Conservation (phyloP, 495 filamentous ascomycete species). For the Cryomyces antarcticus region DNA sequence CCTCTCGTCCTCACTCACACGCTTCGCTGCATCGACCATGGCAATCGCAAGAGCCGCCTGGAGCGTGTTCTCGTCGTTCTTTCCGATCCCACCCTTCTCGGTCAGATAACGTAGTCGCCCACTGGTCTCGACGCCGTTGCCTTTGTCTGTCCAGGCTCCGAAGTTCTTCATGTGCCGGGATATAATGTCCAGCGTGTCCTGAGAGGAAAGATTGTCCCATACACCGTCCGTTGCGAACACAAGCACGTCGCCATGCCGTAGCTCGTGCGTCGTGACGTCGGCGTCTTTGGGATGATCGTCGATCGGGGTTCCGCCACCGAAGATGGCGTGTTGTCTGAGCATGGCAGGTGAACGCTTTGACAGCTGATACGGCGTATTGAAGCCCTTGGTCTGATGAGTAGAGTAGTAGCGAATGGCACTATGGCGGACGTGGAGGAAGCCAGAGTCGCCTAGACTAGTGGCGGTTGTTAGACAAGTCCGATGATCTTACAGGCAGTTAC, state of each 20-base stretch:
- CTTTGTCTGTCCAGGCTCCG: constrained; percentile 49
- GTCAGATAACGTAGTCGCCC: constrained; percentile 7
- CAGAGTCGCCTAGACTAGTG: constrained; percentile 72
- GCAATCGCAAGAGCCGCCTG: constrained; percentile 60
- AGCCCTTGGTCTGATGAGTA: constrained; percentile 78
- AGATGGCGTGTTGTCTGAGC: constrained; percentile 51
- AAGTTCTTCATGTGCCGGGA: constrained; percentile 49
- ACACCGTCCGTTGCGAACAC: constrained; percentile 88
- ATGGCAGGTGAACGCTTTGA: constrained; percentile 68
- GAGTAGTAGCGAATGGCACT: constrained; percentile 70
- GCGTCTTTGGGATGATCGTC: constrained; percentile 71
- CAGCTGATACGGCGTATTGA: constrained; percentile 93
- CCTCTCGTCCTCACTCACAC: constrained; percentile 54
- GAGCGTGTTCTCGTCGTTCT: constrained; percentile 25
- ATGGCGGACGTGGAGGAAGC: constrained; percentile 64
- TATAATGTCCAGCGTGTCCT: constrained; percentile 64
- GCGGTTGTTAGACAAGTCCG: too few relatives aligned
- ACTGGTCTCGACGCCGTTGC: constrained; percentile 31
- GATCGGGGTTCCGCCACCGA: constrained; percentile 52
- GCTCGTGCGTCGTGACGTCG: constrained; percentile 46
- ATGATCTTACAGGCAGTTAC: not conserved
- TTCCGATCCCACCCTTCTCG: constrained; percentile 3
- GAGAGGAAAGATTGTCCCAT: constrained; percentile 87
- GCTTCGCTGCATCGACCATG: constrained; percentile 62
- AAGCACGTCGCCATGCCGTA: constrained; percentile 80